These are phyloP conservation scores for Russula dissimulans DNA, from an alignment of 768 basidiomycete genomes.

Conservation along the genomic window DNA sequence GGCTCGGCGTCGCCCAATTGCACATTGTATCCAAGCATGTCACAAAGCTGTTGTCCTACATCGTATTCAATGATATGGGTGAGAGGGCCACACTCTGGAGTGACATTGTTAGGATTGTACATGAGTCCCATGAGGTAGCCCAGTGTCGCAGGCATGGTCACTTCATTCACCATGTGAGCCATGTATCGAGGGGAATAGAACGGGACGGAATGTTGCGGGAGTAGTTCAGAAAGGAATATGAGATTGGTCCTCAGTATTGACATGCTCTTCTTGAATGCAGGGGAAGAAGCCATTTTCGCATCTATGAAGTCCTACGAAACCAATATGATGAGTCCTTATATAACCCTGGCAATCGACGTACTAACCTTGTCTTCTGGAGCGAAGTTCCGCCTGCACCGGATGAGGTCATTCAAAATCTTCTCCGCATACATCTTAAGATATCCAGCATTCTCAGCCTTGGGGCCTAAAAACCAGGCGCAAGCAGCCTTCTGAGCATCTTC, in stretches of 20 bases:
- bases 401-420: conserved; percentile 22
- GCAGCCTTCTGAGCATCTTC: conserved; percentile 23
- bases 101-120: conserved; percentile 39
- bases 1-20: background rate
- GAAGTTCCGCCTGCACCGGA: conserved; percentile 23
- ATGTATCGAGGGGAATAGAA: conserved; percentile 34
- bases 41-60: conserved; percentile 34
- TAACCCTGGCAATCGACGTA: background rate
- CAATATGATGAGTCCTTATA: no score
- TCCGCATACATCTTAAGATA: conserved; percentile 25
- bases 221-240: conserved; percentile 16
- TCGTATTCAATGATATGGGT: conserved; percentile 32
- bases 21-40: conserved; percentile 32
- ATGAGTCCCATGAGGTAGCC: conserved; percentile 23
- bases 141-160: conserved; percentile 24
- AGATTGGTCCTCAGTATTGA: conserved; percentile 20
- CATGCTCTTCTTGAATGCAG: conserved; percentile 20
- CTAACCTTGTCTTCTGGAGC: conserved; percentile 27
- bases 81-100: conserved; percentile 33
- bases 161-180: conserved; percentile 34
- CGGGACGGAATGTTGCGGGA: conserved; percentile 29
- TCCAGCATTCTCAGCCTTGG: conserved; percentile 31
- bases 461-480: conserved; percentile 33
- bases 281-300: conserved; percentile 15
- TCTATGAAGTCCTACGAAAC: conserved; percentile 21